Percentiles rank a stretch among this genome's conserved stretches.
phyloP scores from a whole-genome alignment of 2,329 filamentous ascomycete species.

The Fusarium sacchari region DNA sequence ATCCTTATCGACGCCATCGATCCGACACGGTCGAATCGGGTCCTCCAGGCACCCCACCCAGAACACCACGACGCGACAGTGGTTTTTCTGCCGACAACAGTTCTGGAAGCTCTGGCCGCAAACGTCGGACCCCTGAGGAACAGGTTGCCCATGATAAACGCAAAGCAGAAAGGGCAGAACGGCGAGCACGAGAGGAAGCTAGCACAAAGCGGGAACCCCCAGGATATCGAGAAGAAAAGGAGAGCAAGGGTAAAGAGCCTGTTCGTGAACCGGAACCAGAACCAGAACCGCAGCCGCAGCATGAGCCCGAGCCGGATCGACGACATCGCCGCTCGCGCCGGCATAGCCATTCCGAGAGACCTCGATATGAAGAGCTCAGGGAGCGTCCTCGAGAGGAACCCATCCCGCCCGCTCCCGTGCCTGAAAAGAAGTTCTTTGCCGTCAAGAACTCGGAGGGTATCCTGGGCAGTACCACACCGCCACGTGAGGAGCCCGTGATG shows the following conservation, averaged over 20 bases:
- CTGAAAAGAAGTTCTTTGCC: constrained; percentile 56
- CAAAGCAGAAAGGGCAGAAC: constrained; percentile 56
- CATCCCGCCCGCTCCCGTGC: constrained; percentile 29
- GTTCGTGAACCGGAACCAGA: constrained; percentile 41
- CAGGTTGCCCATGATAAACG: constrained; percentile 61
- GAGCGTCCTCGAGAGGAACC: constrained; percentile 43
- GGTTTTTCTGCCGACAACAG: constrained; percentile 55
- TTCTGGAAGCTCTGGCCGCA: constrained; percentile 47
- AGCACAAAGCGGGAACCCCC: constrained; percentile 37
- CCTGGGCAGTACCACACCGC: constrained; percentile 41
- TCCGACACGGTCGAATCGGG: constrained; percentile 51
- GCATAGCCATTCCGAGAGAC: constrained; percentile 53
- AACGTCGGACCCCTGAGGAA: constrained; percentile 59
- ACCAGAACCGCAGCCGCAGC: not conserved
- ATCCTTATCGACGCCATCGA: constrained; percentile 51
- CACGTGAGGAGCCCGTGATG: constrained; percentile 36
- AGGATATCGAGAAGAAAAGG: constrained; percentile 20
- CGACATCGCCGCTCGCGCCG: constrained; percentile 55
- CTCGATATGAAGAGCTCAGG: constrained; percentile 45
- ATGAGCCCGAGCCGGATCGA: constrained; percentile 35
- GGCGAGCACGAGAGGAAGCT: constrained; percentile 42
- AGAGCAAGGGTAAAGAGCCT: constrained; percentile 47
- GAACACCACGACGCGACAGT: constrained; percentile 58
- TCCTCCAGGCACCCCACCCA: constrained; percentile 49
- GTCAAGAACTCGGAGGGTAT: constrained; percentile 52